Conservation (phyloP, 768 basidiomycete species). For the Gautieria morchelliformis region DNA sequence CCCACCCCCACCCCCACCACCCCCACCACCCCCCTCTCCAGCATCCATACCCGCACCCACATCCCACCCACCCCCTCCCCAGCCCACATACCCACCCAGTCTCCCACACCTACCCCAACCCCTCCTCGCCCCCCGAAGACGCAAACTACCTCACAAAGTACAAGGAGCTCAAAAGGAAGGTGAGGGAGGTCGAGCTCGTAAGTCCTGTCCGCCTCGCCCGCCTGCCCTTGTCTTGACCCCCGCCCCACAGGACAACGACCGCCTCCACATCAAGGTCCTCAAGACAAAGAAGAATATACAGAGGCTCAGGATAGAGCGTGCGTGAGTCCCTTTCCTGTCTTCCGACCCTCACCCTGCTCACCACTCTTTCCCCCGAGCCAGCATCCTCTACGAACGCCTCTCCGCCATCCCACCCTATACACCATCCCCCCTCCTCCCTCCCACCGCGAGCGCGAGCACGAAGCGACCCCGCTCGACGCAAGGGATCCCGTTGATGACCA, state of each 20-base stretch:
- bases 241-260: conserved; percentile 10
- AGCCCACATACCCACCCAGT: too few species aligned
- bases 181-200: conserved; percentile 11
- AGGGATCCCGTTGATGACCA: neutral
- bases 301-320: conserved; percentile 9
- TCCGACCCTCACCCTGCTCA: neutral
- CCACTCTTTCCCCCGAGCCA: neutral
- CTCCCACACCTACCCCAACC: neutral
- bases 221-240: neutral
- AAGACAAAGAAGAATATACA: conserved; percentile 13
- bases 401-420: conserved; percentile 2
- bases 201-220: neutral
- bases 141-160: conserved; percentile 12
- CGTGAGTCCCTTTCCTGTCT: conserved; percentile 9
- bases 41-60: neutral
- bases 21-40: too few species aligned
- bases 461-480: neutral
- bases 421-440: neutral
- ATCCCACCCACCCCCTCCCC: neutral
- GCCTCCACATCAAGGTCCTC: conserved; percentile 11
- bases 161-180: conserved; percentile 11
- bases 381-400: conserved; percentile 12
- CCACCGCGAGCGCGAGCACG: neutral
- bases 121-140: neutral
- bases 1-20: too few species aligned